phyloP scores from a whole-genome alignment of 2,329 filamentous ascomycete genomes.

The Penicillium vulpinum region DNA sequence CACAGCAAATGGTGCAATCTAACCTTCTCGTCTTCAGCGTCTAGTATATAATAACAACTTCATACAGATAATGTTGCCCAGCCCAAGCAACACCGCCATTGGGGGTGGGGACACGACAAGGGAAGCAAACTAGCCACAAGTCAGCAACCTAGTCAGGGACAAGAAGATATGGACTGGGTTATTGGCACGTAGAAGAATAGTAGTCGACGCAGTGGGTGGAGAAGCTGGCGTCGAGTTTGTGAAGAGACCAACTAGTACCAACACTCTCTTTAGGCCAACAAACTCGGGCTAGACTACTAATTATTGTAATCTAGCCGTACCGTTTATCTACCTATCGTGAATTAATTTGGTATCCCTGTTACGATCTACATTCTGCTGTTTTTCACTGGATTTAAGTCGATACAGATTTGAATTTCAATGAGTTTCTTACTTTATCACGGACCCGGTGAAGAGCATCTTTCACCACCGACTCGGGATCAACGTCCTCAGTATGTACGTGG shows the following conservation, averaged over 20 bases:
- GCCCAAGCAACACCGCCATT: slow-evolving; percentile 7
- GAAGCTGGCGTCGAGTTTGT: not conserved
- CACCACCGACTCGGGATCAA: too few relatives aligned
- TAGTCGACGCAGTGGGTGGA: not conserved
- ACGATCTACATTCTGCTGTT: not conserved
- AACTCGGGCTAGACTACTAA: not conserved
- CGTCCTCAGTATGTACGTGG: too few relatives aligned
- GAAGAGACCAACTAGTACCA: not conserved
- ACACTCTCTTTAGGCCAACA: not conserved
- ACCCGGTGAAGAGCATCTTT: too few relatives aligned
- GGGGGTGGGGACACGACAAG: slow-evolving; percentile 4
- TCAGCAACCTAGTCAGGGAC: slow-evolving; percentile 1
- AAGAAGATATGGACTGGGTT: slow-evolving; percentile 12
- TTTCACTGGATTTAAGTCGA: too few relatives aligned
- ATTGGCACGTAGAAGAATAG: not conserved
- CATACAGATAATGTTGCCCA: not conserved
- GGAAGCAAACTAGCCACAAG: slow-evolving; percentile 2
- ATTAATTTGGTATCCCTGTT: not conserved
- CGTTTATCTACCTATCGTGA: not conserved
- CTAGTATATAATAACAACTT: slow-evolving; percentile 1
- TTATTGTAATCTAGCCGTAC: not conserved
- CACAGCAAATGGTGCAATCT: slow-evolving; percentile 4
- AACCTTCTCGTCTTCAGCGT: not conserved
- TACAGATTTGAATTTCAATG: too few relatives aligned
- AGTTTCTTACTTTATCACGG: too few relatives aligned